Evolutionary conservation across 2,329 filamentous ascomycete species (phyloP), one percentile per base, ranked within the genome.

Genomic region (Dactylellina leptospora): DNA sequence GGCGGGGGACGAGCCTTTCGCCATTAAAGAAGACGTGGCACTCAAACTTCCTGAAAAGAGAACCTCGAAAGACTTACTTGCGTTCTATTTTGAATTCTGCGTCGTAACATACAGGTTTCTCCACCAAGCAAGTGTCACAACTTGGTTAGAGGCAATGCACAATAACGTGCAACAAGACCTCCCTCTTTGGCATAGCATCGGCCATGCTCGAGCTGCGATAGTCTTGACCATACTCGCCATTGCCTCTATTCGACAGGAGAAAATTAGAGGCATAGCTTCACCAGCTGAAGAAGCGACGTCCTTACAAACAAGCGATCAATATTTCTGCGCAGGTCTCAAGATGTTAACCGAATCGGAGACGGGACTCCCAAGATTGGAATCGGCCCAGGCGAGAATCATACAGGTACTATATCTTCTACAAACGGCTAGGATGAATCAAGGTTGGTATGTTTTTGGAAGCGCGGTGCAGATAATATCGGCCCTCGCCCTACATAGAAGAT

Each of bases 391-490:
- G 18, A 80, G 85, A 25, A 77, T 88, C 0, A 80, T 86, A 0
- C 85, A 87, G 74, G 85, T 85, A 10, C 80, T 87, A 4, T 88
- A 86, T 70, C 80, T 88, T 18, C 79, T 88, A 0, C 83, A 82
- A 2, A 86, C 86, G 0, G 86, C 85, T 0, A 81, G 86, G 0
- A 84, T 86, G 75, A 87, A 87, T 60, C 84, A 86, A 40, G 85
- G 84, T 16, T 87, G 85, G 85, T 86, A 85, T 75, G 80, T 83
- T 1, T 87, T 88, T 75, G 85, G 86, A 0, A 86, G 82, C 1
- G 82, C 83, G 0, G 79, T 85, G 1, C 86, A 85, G 53, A 81
- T 87, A 1, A 80, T 83, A 0, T 81, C 82, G 1, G 81, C 79
- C 0, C 77, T 85, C 1, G 82, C 83, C 2, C 62, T 81, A n/a